phyloP scores from a whole-genome alignment of 345 rosid species.

The Iberis pinnata region DNA sequence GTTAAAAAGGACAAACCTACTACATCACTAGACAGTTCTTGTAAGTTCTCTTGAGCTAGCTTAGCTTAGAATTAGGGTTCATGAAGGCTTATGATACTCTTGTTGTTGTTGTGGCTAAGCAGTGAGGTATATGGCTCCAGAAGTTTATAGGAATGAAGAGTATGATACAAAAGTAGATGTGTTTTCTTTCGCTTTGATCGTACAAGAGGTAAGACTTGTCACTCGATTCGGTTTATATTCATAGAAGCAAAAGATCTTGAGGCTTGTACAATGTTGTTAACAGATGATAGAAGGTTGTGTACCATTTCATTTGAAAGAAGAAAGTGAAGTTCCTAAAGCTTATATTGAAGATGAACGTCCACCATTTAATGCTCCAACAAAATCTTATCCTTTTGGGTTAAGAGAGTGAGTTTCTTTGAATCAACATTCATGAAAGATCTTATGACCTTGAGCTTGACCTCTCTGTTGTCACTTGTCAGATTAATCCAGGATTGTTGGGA shows the following conservation, averaged over 20 bases:
- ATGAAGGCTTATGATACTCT: constrained; percentile 3
- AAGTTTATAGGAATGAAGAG: constrained; percentile 69
- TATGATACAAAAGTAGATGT: constrained; percentile 77
- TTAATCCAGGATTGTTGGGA: constrained; percentile 73
- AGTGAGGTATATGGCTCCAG: constrained; percentile 86
- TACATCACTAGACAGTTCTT: constrained; percentile 50
- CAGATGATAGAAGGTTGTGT: constrained; percentile 83
- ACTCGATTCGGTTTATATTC: not conserved
- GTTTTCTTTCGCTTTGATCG: constrained; percentile 71
- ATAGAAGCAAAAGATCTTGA: not conserved
- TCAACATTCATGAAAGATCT: not conserved
- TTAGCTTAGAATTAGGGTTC: not conserved
- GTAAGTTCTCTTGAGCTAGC: constrained; percentile 37
- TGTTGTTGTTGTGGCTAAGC: not conserved
- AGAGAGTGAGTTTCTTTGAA: constrained; percentile 44
- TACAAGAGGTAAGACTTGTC: constrained; percentile 57
- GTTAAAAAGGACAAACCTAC: constrained; percentile 51
- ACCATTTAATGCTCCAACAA: constrained; percentile 56
- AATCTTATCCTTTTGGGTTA: constrained; percentile 50
- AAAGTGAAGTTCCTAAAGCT: constrained; percentile 65
- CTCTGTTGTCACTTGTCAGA: constrained; percentile 34
- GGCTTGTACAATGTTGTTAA: constrained; percentile 9
- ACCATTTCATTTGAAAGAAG: constrained; percentile 55
- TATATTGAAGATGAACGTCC: constrained; percentile 64
- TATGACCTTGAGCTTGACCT: too few relatives aligned